Evolutionary conservation across 768 basidiomycete genomes (phyloP).

Genomic region (Tephrocybe rancida): DNA sequence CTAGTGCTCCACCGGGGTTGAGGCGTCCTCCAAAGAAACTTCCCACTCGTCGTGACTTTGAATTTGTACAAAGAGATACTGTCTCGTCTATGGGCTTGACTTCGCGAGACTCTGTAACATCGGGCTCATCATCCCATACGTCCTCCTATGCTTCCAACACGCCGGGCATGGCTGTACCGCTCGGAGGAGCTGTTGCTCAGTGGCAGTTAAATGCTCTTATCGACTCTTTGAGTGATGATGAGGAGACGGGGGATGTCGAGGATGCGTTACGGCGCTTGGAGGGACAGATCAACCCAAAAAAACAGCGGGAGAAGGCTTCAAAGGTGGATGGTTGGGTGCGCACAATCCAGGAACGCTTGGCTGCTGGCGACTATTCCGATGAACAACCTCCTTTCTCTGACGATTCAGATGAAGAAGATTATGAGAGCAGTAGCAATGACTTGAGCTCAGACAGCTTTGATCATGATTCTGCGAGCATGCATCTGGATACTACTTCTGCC

Average conservation of each 20-base stretch:
- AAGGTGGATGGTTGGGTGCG: constrained; percentile 87
- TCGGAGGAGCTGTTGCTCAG: constrained; percentile 60
- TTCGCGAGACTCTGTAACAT: constrained; percentile 61
- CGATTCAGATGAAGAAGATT: constrained; percentile 36
- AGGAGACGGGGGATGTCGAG: constrained; percentile 78
- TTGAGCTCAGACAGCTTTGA: constrained; percentile 5
- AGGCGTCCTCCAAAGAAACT: constrained; percentile 58
- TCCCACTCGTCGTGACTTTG: constrained; percentile 78
- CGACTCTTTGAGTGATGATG: constrained; percentile 74
- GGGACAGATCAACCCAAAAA: constrained; percentile 79
- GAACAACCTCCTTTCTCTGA: constrained; percentile 62
- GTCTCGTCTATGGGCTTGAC: constrained; percentile 82
- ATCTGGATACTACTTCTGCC: background rate
- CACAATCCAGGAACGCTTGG: constrained; percentile 67
- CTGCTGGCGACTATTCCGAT: constrained; percentile 62
- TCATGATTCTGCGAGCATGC: constrained; percentile 11
- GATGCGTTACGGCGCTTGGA: constrained; percentile 81
- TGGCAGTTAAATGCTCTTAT: constrained; percentile 86
- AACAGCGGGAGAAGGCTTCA: constrained; percentile 67
- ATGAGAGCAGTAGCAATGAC: constrained; percentile 16
- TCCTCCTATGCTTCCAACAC: constrained; percentile 40
- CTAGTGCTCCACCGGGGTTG: constrained; percentile 52
- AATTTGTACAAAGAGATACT: constrained; percentile 72
- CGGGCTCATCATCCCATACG: constrained; percentile 31
- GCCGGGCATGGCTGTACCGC: constrained; percentile 34